Percentiles rank a stretch among this genome's conserved stretches.
Evolutionary conservation across 2,329 filamentous ascomycete species (phyloP).

Genomic region (Aschersonia sp.): DNA sequence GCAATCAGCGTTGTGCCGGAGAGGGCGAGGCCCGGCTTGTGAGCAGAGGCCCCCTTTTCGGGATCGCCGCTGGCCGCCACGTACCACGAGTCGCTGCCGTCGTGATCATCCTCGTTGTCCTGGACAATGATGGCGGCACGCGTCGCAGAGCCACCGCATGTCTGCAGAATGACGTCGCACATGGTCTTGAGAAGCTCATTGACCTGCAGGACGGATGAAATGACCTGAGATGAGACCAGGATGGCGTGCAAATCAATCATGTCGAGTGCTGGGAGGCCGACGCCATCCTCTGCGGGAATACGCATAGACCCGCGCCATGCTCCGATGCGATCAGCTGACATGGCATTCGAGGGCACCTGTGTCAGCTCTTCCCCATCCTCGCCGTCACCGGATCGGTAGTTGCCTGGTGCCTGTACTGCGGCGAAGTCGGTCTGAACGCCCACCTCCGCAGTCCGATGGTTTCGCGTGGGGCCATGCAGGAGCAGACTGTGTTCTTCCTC

Average conservation of each 20-base stretch:
- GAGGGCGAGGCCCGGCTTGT: conserved; percentile 50
- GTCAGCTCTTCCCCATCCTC: conserved; percentile 27
- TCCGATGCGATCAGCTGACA: conserved; percentile 40
- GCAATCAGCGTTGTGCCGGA: conserved; percentile 54
- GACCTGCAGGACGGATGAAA: conserved; percentile 64
- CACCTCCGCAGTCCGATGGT: conserved; percentile 43
- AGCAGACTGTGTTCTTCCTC: conserved; percentile 54
- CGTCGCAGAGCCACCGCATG: conserved; percentile 55
- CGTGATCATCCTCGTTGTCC: conserved; percentile 35
- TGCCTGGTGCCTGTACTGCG: conserved; percentile 35
- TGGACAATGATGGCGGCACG: conserved; percentile 62
- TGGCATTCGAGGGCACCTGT: conserved; percentile 27
- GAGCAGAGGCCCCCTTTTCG: conserved; percentile 51
- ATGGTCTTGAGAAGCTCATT: conserved; percentile 67
- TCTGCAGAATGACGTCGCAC: conserved; percentile 68
- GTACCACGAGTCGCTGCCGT: conserved; percentile 41
- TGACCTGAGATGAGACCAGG: conserved; percentile 62
- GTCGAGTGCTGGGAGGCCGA: conserved; percentile 58
- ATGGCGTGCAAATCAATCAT: conserved; percentile 75
- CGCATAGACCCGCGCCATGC: conserved; percentile 49
- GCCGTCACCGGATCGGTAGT: conserved; percentile 32
- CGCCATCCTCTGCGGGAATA: conserved; percentile 38
- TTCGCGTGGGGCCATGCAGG: conserved; percentile 45
- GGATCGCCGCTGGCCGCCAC: conserved; percentile 62
- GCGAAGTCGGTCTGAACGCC: conserved; percentile 59